Percentiles rank a stretch among this genome's conserved stretches.
phyloP scores from a whole-genome alignment of 2,329 filamentous ascomycete species.

The Diaporthe vexans region DNA sequence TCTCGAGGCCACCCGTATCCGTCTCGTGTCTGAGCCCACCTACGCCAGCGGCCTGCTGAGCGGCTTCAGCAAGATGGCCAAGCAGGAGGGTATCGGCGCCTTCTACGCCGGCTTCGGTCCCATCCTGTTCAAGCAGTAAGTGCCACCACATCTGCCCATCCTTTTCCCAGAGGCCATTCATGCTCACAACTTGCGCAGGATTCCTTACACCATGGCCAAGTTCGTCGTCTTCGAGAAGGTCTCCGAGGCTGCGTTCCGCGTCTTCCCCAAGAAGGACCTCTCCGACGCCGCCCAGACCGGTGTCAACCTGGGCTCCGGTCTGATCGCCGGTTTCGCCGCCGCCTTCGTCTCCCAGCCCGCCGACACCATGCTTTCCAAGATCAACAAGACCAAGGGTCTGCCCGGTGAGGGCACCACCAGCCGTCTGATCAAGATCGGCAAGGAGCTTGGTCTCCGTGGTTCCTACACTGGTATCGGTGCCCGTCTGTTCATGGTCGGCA shows the following conservation, averaged over 20 bases:
- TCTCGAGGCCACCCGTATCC: constrained; percentile 93
- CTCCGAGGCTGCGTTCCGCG: constrained; percentile 42
- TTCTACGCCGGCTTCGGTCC: constrained; percentile 95
- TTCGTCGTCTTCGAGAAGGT: constrained; percentile 48
- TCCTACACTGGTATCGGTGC: constrained; percentile 78
- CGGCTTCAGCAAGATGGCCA: constrained; percentile 87
- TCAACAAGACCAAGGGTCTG: constrained; percentile 81
- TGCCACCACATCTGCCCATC: constrained; percentile 40
- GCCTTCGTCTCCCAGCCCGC: constrained; percentile 81
- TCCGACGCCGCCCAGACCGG: constrained; percentile 58
- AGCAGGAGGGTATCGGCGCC: constrained; percentile 84
- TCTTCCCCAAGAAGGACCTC: constrained; percentile 48
- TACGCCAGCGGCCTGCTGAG: constrained; percentile 85
- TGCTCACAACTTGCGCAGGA: constrained; percentile 41
- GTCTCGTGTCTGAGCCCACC: constrained; percentile 89
- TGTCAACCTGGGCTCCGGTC: constrained; percentile 79
- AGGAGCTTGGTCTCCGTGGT: constrained; percentile 77
- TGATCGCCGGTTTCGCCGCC: constrained; percentile 80
- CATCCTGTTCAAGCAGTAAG: constrained; percentile 85
- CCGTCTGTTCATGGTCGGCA: constrained; percentile 78
- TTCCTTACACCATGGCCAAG: constrained; percentile 47
- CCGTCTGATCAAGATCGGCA: constrained; percentile 79
- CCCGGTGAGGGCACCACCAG: constrained; percentile 78
- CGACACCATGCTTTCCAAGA: constrained; percentile 83
- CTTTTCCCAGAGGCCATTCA: neutral